Base-by-base conservation (phyloP, 495 filamentous ascomycete genomes). In the Neurospora sp. region DNA sequence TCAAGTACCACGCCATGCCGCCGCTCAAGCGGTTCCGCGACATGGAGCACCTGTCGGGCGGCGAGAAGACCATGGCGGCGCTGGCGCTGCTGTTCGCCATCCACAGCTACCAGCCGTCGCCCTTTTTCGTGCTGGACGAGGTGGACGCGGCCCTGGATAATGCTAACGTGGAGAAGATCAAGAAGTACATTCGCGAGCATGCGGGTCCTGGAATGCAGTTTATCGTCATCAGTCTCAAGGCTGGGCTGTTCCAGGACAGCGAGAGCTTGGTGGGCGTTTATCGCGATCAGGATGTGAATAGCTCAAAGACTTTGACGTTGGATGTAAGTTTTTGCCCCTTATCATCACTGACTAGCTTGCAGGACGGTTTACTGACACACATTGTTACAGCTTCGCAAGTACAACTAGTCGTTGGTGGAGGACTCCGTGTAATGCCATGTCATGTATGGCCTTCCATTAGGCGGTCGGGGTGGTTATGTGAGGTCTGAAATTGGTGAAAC, bases 1-100 rank as follows among this genome's bases (percentile, higher is more conserved):
- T 99, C 83, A 97, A 96, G 76, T 99, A 98, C 82, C 93, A 98
- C 81, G 96, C 96, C 76, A 98, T 97, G 94, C 96, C 96, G 35
- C 96, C 96, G 9, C 89, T 97, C 72, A 99, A 99, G 84, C 94
- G 96, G 71, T 99, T 98, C 90, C 89, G 96, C 44, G 96, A 98
- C 82, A 98, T 99, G 96, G 96, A 98, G 82, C 95, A 97, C 79
- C 88, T 99, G 31, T 97, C 93, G 12, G 96, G 96, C 75, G 96
- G 96, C 71, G 96, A 99, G 84, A 98, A 98, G 88, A 98, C 96
- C 16, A 99, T 99, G 91, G 96, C 96, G 3, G 96, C 96, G 48
- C 87, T 99, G 31, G 96, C 96, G 23, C 86, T 99, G 71, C 89
- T 99, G 8, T 98, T 99, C 78, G 95, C 96, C 31, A 93, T 99